These are phyloP conservation scores for Bullera alba DNA, from an alignment of 768 basidiomycete species.

Conservation along the genomic window DNA sequence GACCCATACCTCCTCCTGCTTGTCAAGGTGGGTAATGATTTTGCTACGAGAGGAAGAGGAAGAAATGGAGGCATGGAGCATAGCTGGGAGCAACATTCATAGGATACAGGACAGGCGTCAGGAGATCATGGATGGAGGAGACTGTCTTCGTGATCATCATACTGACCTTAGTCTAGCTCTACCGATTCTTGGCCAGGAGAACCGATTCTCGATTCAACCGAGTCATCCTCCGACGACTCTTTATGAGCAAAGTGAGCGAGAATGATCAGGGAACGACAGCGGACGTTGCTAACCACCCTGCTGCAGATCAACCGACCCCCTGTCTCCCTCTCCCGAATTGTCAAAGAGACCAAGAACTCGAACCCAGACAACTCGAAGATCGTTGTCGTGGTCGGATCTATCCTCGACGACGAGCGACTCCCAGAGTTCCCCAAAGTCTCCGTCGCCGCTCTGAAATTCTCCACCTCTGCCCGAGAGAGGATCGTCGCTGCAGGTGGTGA, in stretches of 20 bases:
- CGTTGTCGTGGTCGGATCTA: conserved; percentile 80
- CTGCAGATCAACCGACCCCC: conserved; percentile 78
- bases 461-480: conserved; percentile 82
- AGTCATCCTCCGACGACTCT: conserved; percentile 85
- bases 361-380: conserved; percentile 58
- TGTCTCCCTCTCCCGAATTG: conserved; percentile 84
- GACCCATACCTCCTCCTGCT: conserved; percentile 97
- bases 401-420: conserved; percentile 93
- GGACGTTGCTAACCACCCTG: too few species aligned
- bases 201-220: conserved; percentile 94
- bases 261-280: background rate
- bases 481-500: conserved; percentile 95
- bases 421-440: conserved; percentile 78
- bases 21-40: conserved; percentile 69
- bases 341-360: conserved; percentile 62
- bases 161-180: conserved; percentile 59
- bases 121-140: too few species aligned
- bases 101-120: too few species aligned
- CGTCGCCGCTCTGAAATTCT: conserved; percentile 92
- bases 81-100: too few species aligned
- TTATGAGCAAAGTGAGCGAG: conserved; percentile 67
- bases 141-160: background rate
- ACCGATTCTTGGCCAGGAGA: conserved; percentile 96
- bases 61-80: background rate
- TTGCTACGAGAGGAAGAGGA: conserved; percentile 1